These are phyloP conservation scores for Amanita pallidorosea DNA, from an alignment of 768 basidiomycete species.

Conservation along the genomic window DNA sequence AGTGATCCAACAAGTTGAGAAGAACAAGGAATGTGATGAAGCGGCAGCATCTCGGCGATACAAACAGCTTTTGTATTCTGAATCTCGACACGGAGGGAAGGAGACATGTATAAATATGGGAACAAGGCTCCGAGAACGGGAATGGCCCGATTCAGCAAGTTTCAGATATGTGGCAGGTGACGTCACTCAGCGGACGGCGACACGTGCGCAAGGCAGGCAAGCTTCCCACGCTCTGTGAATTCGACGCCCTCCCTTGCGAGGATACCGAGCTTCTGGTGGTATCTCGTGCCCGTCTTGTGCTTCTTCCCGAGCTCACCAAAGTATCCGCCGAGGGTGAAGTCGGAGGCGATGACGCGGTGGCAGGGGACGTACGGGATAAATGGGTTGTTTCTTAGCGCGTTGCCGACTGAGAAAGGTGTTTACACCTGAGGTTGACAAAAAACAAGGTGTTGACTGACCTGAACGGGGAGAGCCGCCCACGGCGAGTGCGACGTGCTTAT, in stretches of 20 bases:
- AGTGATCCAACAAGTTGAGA: neutral
- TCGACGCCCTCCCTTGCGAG: conserved; percentile 41
- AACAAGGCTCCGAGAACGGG: neutral
- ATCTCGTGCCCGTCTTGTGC: conserved; percentile 29
- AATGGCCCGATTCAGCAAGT: neutral
- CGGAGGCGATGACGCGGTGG: conserved; percentile 58
- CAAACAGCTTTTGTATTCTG: neutral
- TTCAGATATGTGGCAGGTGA: neutral
- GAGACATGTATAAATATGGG: neutral
- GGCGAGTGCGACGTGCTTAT: conserved; percentile 38
- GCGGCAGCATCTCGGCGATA: neutral
- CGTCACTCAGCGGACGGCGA: conserved; percentile 10
- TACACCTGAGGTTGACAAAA: neutral
- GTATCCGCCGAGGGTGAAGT: conserved; percentile 52
- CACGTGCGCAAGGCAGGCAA: conserved; percentile 13
- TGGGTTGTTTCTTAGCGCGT: conserved; percentile 52
- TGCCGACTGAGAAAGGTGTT: conserved; percentile 35
- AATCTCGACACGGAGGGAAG: too few species aligned
- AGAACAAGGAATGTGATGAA: neutral
- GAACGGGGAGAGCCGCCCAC: conserved; percentile 56
- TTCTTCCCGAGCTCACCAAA: conserved; percentile 47
- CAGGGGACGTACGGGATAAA: conserved; percentile 60
- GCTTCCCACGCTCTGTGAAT: conserved; percentile 34
- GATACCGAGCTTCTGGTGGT: conserved; percentile 37
- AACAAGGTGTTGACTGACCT: conserved; percentile 24